Evolutionary conservation across 1,139 yeast genomes (phyloP).

Genomic region (Saccharomyces hybrid): DNA sequence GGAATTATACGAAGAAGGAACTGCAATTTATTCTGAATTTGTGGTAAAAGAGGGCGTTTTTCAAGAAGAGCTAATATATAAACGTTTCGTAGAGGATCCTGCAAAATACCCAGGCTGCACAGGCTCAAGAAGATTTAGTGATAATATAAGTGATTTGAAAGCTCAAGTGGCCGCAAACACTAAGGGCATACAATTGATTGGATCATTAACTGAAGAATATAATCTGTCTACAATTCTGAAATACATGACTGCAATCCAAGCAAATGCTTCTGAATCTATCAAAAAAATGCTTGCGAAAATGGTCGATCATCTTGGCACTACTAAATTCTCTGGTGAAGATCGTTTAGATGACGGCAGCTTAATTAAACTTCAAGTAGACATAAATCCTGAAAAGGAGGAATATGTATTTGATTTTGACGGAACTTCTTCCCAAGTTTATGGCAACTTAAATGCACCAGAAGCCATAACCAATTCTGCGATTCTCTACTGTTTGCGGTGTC

Average conservation of each 20-base stretch:
- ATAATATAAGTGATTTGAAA: conserved; percentile 42
- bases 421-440: conserved; percentile 53
- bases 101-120: conserved; percentile 41
- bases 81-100: too few species aligned
- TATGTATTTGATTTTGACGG: conserved; percentile 41
- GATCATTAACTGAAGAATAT: conserved; percentile 35
- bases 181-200: conserved; percentile 39
- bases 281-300: conserved; percentile 32
- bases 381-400: conserved; percentile 34
- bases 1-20: conserved; percentile 43
- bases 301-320: conserved; percentile 22
- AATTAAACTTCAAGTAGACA: conserved; percentile 36
- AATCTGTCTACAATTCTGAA: conserved; percentile 33
- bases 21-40: conserved; percentile 39
- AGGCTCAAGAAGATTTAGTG: conserved; percentile 41
- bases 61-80: too few species aligned
- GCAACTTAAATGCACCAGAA: conserved; percentile 57
- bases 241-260: conserved; percentile 43
- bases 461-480: conserved; percentile 78
- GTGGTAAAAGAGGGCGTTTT: conserved; percentile 37
- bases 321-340: conserved; percentile 34
- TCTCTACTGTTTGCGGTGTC: conserved; percentile 64
- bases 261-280: conserved; percentile 39
- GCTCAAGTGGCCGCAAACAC: conserved; percentile 45
- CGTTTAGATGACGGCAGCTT: conserved; percentile 43